Percentiles rank a stretch among this genome's conserved stretches.
Conservation (phyloP, 2,329 filamentous ascomycete genomes). For the Fusarium domesticum region DNA sequence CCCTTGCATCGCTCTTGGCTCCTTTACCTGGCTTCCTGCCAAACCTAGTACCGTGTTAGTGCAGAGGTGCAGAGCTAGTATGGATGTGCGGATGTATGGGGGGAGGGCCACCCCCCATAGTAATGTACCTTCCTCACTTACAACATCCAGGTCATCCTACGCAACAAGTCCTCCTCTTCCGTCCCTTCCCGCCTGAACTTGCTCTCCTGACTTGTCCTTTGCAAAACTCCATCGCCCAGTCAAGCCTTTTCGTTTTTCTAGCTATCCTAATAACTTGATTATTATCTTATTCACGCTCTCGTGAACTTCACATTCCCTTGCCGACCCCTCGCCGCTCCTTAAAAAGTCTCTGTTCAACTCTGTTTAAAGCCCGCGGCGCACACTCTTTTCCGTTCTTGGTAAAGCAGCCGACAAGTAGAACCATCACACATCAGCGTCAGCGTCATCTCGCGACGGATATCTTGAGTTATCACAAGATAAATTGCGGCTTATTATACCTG, state of each 20-base stretch:
- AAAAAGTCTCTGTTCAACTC: background rate
- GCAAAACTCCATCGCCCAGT: slow-evolving; percentile 6
- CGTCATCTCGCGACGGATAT: slow-evolving; percentile 15
- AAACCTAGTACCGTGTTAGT: background rate
- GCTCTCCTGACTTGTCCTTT: slow-evolving; percentile 5
- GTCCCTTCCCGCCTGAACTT: too few relatives aligned
- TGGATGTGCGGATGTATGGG: too few relatives aligned
- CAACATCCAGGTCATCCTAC: too few relatives aligned
- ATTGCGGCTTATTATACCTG: slow-evolving; percentile 13
- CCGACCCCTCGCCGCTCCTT: slow-evolving; percentile 13
- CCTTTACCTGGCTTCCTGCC: slow-evolving; percentile 3
- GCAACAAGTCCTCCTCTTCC: too few relatives aligned
- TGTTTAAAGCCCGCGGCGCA: slow-evolving; percentile 6
- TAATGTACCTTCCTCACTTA: too few relatives aligned
- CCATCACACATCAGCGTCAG: slow-evolving; percentile 9
- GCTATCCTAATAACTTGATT: slow-evolving; percentile 8
- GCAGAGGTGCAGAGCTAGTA: too few relatives aligned
- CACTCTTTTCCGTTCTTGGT: slow-evolving; percentile 18
- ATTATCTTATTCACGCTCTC: slow-evolving; percentile 8
- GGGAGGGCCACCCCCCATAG: too few relatives aligned
- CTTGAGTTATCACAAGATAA: slow-evolving; percentile 9
- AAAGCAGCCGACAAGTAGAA: slow-evolving; percentile 9
- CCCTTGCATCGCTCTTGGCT: slow-evolving; percentile 15
- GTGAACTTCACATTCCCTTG: slow-evolving; percentile 13
- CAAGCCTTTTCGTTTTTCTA: slow-evolving; percentile 10